These are phyloP conservation scores for Trichoderma breve DNA, from an alignment of 2,329 filamentous ascomycete genomes.

Conservation along the genomic window DNA sequence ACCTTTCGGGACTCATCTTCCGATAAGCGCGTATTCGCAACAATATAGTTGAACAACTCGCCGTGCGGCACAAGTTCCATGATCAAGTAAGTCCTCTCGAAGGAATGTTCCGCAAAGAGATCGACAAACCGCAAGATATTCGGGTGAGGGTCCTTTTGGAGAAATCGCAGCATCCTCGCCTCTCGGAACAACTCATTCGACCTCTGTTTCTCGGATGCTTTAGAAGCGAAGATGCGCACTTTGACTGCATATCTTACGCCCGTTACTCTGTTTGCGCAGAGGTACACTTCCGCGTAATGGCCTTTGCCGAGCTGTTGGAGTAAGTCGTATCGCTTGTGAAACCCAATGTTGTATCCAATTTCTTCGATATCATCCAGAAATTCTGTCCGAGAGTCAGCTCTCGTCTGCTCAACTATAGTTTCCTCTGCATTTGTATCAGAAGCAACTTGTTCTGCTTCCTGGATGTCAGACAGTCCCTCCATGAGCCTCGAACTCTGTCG, in stretches of 20 bases:
- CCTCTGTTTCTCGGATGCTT: background rate
- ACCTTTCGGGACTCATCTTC: constrained; percentile 77
- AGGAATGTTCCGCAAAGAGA: constrained; percentile 45
- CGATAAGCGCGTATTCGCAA: constrained; percentile 75
- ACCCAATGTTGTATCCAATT: background rate
- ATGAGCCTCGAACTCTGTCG: constrained; percentile 3
- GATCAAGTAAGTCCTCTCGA: constrained; percentile 80
- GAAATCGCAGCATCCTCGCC: background rate
- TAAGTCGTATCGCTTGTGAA: constrained; percentile 57
- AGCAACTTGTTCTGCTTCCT: background rate
- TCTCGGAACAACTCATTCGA: background rate
- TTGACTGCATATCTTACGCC: constrained; percentile 82
- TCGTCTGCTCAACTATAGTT: too few relatives aligned
- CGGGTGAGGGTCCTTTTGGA: background rate
- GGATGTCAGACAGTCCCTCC: background rate
- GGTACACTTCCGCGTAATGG: constrained; percentile 74
- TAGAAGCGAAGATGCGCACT: constrained; percentile 46
- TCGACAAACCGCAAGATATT: background rate
- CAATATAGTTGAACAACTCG: constrained; percentile 87
- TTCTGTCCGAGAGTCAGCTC: background rate
- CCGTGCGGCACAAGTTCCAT: constrained; percentile 82
- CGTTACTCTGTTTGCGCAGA: constrained; percentile 74
- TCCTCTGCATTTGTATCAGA: background rate
- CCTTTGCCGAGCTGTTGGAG: constrained; percentile 79
- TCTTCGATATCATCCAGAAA: background rate